Evolutionary conservation across 2,329 filamentous ascomycete species (phyloP).

Genomic region (Decorospora gaudefroyi): DNA sequence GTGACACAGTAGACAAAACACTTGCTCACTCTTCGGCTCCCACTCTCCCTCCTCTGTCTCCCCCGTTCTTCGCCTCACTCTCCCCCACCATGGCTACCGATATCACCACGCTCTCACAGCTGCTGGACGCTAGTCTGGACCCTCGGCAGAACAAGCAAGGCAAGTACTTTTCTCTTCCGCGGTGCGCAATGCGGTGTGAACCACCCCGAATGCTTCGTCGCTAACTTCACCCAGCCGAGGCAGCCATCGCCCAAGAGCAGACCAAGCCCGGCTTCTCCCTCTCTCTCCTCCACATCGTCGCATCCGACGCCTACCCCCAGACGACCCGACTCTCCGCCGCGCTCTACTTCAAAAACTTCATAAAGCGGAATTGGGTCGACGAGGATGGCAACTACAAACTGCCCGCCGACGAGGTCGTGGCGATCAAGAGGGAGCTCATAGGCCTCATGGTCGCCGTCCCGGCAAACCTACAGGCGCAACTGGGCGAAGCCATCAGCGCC

Average conservation of each 20-base stretch:
- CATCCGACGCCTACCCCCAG: conserved; percentile 69
- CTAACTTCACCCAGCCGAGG: conserved; percentile 68
- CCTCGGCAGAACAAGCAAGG: conserved; percentile 87
- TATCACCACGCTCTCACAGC: conserved; percentile 70
- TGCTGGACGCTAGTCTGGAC: conserved; percentile 90
- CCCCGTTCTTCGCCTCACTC: conserved; percentile 2
- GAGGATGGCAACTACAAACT: conserved; percentile 95
- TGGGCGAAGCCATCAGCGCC: conserved; percentile 94
- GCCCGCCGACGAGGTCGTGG: conserved; percentile 75
- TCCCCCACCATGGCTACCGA: conserved; percentile 61
- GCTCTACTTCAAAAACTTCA: conserved; percentile 98
- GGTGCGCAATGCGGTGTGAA: conserved; percentile 8
- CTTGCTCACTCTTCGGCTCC: conserved; percentile 7
- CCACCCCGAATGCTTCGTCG: too few relatives aligned
- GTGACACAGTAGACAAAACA: too few relatives aligned
- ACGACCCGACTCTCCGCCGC: conserved; percentile 86
- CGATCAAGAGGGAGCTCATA: conserved; percentile 94
- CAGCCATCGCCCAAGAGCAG: conserved; percentile 76
- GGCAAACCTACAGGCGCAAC: conserved; percentile 82
- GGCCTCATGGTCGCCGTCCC: conserved; percentile 95
- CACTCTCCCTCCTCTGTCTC: conserved; percentile 7
- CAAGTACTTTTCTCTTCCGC: conserved; percentile 50
- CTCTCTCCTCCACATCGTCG: conserved; percentile 83
- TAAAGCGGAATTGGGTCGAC: conserved; percentile 91
- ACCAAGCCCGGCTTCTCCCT: conserved; percentile 86